phyloP scores from a whole-genome alignment of 2,329 filamentous ascomycete species.

The Colletotrichum zoysiae region DNA sequence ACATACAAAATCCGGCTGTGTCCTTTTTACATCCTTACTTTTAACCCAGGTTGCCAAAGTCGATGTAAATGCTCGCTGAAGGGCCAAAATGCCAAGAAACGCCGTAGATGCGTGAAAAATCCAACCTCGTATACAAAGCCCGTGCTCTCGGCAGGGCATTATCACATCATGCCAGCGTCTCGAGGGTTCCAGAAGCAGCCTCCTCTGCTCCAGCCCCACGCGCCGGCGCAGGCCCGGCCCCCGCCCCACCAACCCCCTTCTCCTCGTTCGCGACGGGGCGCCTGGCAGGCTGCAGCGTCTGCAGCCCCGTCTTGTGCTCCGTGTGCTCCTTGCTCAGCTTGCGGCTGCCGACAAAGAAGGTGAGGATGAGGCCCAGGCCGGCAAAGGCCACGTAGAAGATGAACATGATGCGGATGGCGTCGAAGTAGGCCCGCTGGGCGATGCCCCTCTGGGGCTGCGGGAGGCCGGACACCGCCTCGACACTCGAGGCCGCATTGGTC shows the following conservation, averaged over 20 bases:
- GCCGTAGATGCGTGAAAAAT: neutral
- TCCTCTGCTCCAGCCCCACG: neutral
- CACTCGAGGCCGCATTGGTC: constrained; percentile 71
- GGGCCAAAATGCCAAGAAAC: neutral
- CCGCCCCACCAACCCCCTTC: neutral
- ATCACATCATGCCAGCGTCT: neutral
- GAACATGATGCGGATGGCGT: constrained; percentile 67
- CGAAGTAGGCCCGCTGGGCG: constrained; percentile 62
- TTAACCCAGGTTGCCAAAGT: neutral
- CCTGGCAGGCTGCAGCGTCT: constrained; percentile 48
- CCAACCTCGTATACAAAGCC: neutral
- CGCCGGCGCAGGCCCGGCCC: neutral
- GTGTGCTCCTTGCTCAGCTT: constrained; percentile 66
- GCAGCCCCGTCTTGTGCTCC: constrained; percentile 70
- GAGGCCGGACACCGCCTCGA: constrained; percentile 66
- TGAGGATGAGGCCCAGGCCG: constrained; percentile 60
- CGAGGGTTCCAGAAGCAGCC: neutral
- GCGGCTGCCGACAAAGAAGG: constrained; percentile 62
- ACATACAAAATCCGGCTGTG: too few relatives aligned
- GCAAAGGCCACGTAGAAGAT: constrained; percentile 67
- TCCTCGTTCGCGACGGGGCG: neutral
- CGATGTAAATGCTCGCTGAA: neutral
- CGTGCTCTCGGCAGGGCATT: neutral
- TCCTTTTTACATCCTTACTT: neutral
- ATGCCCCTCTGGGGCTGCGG: constrained; percentile 57